Evolutionary conservation across 2,329 filamentous ascomycete species (phyloP), one percentile per base, ranked within the genome.

Genomic region (Colletotrichum somersetense): DNA sequence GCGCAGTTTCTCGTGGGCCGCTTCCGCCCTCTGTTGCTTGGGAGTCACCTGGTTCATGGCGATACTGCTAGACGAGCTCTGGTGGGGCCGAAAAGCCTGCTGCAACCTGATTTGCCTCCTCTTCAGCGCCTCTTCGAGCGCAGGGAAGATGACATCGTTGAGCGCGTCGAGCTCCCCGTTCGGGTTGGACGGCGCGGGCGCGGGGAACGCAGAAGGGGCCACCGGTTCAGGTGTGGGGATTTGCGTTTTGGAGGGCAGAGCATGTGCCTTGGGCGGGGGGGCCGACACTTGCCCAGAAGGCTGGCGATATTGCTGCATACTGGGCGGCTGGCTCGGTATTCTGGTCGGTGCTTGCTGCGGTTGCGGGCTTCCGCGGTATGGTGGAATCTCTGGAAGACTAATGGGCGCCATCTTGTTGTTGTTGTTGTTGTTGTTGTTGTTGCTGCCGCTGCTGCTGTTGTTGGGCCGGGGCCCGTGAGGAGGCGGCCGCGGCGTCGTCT

Each of bases 71-170:
- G 73, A 71, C 26, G 55, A 61, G 55, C 80, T 80, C 74, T 81
- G 78, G 14, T 73, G 79, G 44, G 83, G 78, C 46, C 84, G 83
- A 73, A 87, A 84, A 56, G 84, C 77, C 69, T 87, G 86, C 77
- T 89, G 89, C 65, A 91, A 82, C 50, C 89, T 85, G 75, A 88
- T 87, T 79, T 90, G 88, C 65, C 96, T 92, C 63, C 96, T 89
- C 80, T 95, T 94, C 26, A 98, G 89, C 10, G 96, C 95, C 75
- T 96, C 93, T 81, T 97, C 95, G 2, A 99, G 88, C 2, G 96
- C 96, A 0, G 96, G 96, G 74, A 98, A 91, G 48, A 99, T 94
- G 62, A 99, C 96, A 76, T 96, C 94, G 78, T 92, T 94, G 1
- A 98, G 87, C 2, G 95, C 95, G 65, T 97, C 96, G 30, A 97